Evolutionary conservation across 768 basidiomycete genomes (phyloP).

Genomic region (Boletus rubroflammeus): DNA sequence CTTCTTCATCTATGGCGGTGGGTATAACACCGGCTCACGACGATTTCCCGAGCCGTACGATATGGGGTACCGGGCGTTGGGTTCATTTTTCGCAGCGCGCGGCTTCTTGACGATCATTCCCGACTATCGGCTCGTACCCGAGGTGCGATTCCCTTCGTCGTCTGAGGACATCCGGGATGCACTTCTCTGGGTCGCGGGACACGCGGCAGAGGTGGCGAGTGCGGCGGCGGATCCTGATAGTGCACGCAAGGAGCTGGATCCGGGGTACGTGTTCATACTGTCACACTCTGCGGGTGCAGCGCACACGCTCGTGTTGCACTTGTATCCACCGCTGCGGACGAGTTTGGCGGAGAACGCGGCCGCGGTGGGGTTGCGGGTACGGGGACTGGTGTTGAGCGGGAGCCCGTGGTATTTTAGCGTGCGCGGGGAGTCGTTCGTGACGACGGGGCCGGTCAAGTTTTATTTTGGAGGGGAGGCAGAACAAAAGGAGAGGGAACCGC

Average conservation of each 20-base stretch:
- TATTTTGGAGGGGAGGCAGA: constrained; percentile 39
- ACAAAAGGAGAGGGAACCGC: constrained; percentile 40
- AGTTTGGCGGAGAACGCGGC: constrained; percentile 28
- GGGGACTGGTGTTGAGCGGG: constrained; percentile 44
- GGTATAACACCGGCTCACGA: constrained; percentile 52
- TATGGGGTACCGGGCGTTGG: constrained; percentile 54
- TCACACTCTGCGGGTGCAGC: constrained; percentile 63
- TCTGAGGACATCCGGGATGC: constrained; percentile 61
- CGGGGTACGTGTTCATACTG: constrained; percentile 43
- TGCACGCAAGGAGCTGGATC: constrained; percentile 33
- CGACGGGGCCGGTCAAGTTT: constrained; percentile 21
- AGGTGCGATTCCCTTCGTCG: constrained; percentile 51
- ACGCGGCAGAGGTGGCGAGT: constrained; percentile 17
- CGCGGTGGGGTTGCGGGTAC: constrained; percentile 30
- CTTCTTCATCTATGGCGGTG: constrained; percentile 67
- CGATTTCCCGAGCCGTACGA: constrained; percentile 44
- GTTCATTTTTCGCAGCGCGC: constrained; percentile 55
- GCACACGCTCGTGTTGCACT: constrained; percentile 44
- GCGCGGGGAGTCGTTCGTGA: constrained; percentile 25
- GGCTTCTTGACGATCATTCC: constrained; percentile 65
- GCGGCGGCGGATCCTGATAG: constrained; percentile 4
- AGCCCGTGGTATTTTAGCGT: constrained; percentile 41
- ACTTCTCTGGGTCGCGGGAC: constrained; percentile 49
- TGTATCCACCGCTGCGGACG: constrained; percentile 31
- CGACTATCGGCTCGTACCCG: constrained; percentile 63